Conservation (phyloP, 2,329 filamentous ascomycete species). For the Fusarium humuli region DNA sequence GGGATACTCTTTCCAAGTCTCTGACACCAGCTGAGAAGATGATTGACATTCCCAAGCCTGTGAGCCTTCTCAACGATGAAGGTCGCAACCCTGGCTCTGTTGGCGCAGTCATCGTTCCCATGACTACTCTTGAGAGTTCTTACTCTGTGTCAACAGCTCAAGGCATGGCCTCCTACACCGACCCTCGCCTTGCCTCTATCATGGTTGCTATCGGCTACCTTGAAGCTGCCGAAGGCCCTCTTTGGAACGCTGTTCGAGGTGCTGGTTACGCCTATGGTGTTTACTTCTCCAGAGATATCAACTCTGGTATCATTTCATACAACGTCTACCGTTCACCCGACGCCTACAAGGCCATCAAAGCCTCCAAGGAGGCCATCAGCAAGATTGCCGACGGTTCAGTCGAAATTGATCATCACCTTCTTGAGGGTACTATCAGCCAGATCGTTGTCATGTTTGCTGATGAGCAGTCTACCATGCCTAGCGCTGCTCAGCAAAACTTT, state of each 20-base stretch:
- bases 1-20: slow-evolving; percentile 67
- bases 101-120: slow-evolving; percentile 83
- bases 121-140: slow-evolving; percentile 92
- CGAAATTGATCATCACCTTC: slow-evolving; percentile 80
- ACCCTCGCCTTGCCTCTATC: slow-evolving; percentile 83
- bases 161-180: slow-evolving; percentile 79
- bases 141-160: slow-evolving; percentile 81
- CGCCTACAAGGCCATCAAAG: slow-evolving; percentile 84
- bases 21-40: slow-evolving; percentile 61
- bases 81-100: slow-evolving; percentile 80
- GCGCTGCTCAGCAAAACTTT: slow-evolving; percentile 86
- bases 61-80: slow-evolving; percentile 78
- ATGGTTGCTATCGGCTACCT: slow-evolving; percentile 92
- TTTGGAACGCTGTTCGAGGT: slow-evolving; percentile 93
- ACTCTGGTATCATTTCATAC: slow-evolving; percentile 84
- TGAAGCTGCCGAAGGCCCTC: slow-evolving; percentile 90
- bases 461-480: slow-evolving; percentile 86
- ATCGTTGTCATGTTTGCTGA: slow-evolving; percentile 90
- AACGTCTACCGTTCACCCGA: slow-evolving; percentile 92
- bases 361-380: slow-evolving; percentile 78
- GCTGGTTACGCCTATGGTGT: slow-evolving; percentile 94
- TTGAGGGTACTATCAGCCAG: slow-evolving; percentile 90
- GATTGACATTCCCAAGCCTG: slow-evolving; percentile 76
- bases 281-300: slow-evolving; percentile 80
- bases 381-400: slow-evolving; percentile 78